Percentiles rank a stretch among this genome's conserved stretches.
These are phyloP conservation scores for Eimeria falciformis DNA, from an alignment of 169 alveolate species.

Conservation along the genomic window DNA sequence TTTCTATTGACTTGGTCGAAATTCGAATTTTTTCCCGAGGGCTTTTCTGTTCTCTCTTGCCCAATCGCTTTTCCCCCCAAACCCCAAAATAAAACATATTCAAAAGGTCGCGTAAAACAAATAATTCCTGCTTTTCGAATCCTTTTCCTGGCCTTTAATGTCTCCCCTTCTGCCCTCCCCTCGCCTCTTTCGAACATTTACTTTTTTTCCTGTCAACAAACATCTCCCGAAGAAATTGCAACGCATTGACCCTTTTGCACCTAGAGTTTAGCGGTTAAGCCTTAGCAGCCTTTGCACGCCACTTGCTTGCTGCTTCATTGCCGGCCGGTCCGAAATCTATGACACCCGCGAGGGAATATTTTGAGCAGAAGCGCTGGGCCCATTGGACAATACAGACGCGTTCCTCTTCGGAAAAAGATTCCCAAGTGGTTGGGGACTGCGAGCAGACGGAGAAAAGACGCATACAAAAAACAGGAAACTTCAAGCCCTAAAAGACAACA, in stretches of 20 bases:
- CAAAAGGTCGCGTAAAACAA: too few relatives aligned
- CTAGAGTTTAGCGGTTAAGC: conserved; percentile 2
- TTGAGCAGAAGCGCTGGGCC: neutral
- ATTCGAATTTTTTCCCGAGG: too few relatives aligned
- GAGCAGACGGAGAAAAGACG: neutral
- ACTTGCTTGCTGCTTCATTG: neutral
- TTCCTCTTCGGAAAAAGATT: neutral
- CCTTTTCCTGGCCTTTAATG: too few relatives aligned
- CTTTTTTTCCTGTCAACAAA: too few relatives aligned
- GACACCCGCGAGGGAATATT: neutral
- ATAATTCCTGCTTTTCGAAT: too few relatives aligned
- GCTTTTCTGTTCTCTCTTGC: neutral
- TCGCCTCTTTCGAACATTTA: too few relatives aligned
- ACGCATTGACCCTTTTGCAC: neutral
- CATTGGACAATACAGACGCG: neutral
- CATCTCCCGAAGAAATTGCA: too few relatives aligned
- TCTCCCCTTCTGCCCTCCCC: too few relatives aligned
- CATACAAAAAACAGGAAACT: neutral
- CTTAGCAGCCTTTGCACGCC: neutral
- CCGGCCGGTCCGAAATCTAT: neutral
- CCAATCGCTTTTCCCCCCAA: neutral
- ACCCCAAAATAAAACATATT: neutral
- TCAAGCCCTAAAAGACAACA: neutral
- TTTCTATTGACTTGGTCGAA: too few relatives aligned
- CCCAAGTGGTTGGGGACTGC: neutral